Evolutionary conservation across 1,139 yeast genomes (phyloP).

Genomic region (Kodamaea ohmeri): DNA sequence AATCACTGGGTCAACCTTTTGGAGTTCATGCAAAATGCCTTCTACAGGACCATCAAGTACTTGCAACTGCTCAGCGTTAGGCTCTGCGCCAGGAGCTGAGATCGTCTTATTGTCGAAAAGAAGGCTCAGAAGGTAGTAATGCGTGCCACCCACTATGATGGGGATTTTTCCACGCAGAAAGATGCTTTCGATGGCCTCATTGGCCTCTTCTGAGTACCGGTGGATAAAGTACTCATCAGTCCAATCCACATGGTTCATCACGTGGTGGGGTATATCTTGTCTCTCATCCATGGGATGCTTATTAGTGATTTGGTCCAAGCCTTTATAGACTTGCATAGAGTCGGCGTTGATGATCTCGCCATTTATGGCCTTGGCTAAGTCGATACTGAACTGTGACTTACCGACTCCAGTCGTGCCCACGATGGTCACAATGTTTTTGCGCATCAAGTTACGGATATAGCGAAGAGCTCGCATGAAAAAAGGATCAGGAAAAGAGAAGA

Average conservation of each 20-base stretch:
- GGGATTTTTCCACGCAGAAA: constrained; percentile 72
- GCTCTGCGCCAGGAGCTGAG: constrained; percentile 18
- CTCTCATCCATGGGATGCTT: constrained; percentile 85
- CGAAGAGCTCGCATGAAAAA: constrained; percentile 2
- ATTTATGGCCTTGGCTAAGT: constrained; percentile 68
- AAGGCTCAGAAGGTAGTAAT: constrained; percentile 79
- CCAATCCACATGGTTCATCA: constrained; percentile 83
- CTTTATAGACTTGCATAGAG: constrained; percentile 90
- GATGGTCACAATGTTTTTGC: constrained; percentile 53
- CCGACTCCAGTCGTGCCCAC: constrained; percentile 99
- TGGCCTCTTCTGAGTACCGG: constrained; percentile 73
- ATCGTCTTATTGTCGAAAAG: constrained; percentile 68
- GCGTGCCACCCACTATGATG: constrained; percentile 93
- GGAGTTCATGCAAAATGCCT: constrained; percentile 46
- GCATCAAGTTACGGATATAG: constrained; percentile 11
- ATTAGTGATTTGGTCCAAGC: constrained; percentile 76
- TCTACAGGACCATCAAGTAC: constrained; percentile 60
- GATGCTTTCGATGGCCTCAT: constrained; percentile 56
- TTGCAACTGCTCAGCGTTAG: constrained; percentile 40
- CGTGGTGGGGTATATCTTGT: constrained; percentile 73
- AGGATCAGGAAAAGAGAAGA: background rate
- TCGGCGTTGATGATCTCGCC: constrained; percentile 96
- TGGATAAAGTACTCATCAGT: constrained; percentile 81
- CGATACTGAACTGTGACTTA: constrained; percentile 80
- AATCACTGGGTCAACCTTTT: constrained; percentile 62